Base-by-base conservation (phyloP, 2,329 filamentous ascomycete species). In the Dactylella cylindrospora region DNA sequence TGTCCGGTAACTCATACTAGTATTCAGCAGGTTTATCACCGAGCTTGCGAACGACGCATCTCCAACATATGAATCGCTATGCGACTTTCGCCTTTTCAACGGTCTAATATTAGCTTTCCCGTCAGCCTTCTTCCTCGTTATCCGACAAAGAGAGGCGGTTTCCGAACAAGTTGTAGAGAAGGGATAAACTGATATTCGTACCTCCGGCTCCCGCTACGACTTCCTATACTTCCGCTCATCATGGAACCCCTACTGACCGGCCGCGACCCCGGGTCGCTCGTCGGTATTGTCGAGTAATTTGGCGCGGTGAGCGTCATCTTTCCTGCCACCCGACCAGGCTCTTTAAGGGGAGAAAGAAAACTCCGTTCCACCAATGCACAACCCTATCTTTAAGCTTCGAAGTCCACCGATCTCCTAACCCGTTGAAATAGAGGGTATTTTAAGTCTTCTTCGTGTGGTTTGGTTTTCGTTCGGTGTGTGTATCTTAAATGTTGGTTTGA, bases 1-100 rank as follows among this genome's bases (percentile, higher is more conserved):
- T 26, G 13, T 3, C 32, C 20, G 39, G 44, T 44, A 55, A 69
- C n/a, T n/a, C 82, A 59, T 79, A 93, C 88, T 98, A 13, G 93
- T 98, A 74, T 98, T 98, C 66, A 97, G 79, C 66, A 98, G 78
- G 73, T 98, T 98, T 75, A 97, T 86, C 67, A 93, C 86, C 72
- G 90, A 95, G 76, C 90, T 95, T 49, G 85, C 73, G 83, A 88
- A 95, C 68, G 88, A 86, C 68, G 93, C 93, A 71, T 90, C 82
- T 50, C 93, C 90, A 61, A 73, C 69, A 74, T 70, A 68, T 12
- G 47, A 38, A 41, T 53, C 53, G 20, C 55, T 61, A 12, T 29
- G 52, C 22, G 55, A 61, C 32, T 61, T 61, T 25, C 54, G 54
- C 47, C 55, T 47, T 52, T 47, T 51, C 9, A 29, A 10, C 29